Conservation (phyloP, 2,329 filamentous ascomycete genomes). For the Huntiella bhutanensis region DNA sequence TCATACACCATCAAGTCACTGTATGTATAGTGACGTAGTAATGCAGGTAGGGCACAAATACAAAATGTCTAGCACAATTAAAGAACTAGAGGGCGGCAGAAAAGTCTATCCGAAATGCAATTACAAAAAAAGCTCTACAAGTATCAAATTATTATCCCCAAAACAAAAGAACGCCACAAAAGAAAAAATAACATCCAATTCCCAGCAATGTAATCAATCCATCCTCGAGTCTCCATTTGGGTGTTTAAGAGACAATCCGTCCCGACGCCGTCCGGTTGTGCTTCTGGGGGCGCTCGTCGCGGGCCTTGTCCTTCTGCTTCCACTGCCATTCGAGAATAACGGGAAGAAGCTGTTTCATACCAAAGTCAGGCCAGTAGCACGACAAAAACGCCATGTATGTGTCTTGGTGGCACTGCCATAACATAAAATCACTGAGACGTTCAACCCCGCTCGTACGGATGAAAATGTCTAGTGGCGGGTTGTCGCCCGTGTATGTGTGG, state of each 20-base stretch:
- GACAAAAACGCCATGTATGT: conserved; percentile 86
- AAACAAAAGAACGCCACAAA: too few relatives aligned
- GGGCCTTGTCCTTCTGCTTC: conserved; percentile 38
- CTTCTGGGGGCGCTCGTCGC: conserved; percentile 28
- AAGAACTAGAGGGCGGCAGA: too few relatives aligned
- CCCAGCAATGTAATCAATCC: too few relatives aligned
- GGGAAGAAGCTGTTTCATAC: conserved; percentile 80
- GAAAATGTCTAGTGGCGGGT: conserved; percentile 77
- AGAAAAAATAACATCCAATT: too few relatives aligned
- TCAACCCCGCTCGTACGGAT: conserved; percentile 86
- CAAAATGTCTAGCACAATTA: too few relatives aligned
- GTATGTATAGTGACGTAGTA: too few relatives aligned
- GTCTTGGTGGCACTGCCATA: conserved; percentile 91
- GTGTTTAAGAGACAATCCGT: conserved; percentile 7
- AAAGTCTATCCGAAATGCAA: too few relatives aligned
- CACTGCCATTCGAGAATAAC: conserved; percentile 82
- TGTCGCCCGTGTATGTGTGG: conserved; percentile 73
- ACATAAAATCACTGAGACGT: conserved; percentile 89
- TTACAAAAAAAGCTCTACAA: not conserved
- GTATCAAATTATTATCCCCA: not conserved
- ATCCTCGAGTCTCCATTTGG: not conserved
- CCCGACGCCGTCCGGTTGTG: conserved; percentile 13
- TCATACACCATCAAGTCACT: too few relatives aligned
- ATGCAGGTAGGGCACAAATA: too few relatives aligned
- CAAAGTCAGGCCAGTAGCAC: conserved; percentile 90